phyloP scores from a whole-genome alignment of 1,284 basidiomycete genomes.

The Leccinum glutinopallens region DNA sequence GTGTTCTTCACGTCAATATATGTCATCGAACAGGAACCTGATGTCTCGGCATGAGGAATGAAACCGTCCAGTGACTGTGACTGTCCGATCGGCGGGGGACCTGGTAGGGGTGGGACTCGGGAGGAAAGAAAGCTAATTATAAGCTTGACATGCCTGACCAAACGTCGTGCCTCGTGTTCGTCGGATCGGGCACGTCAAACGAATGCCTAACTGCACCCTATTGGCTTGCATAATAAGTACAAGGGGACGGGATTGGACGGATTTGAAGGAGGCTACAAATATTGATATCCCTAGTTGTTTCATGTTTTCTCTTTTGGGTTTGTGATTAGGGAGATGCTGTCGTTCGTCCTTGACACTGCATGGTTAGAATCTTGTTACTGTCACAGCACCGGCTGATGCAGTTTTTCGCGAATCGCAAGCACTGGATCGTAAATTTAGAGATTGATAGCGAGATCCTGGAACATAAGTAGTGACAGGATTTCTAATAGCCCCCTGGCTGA shows the following conservation, averaged over 20 bases:
- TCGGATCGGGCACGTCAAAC: not conserved
- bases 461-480: not conserved
- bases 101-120: not conserved
- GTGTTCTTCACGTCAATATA: slow-evolving; percentile 14
- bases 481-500: not conserved
- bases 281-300: not conserved
- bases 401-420: not conserved
- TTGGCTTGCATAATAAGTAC: not conserved
- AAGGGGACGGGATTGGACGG: not conserved
- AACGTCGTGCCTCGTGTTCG: not conserved
- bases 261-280: not conserved
- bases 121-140: not conserved
- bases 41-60: not conserved
- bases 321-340: not conserved
- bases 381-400: not conserved
- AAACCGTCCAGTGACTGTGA: not conserved
- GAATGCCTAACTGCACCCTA: not conserved
- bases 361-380: not conserved
- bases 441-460: not conserved
- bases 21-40: slow-evolving; percentile 12
- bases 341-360: not conserved
- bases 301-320: not conserved
- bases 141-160: slow-evolving; percentile 1
- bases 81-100: not conserved
- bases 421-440: not conserved